Percentiles rank a stretch among this genome's conserved stretches.
These are phyloP conservation scores for Halophytophthora polymorphica DNA, from an alignment of 352 stramenopile genomes.

Conservation along the genomic window DNA sequence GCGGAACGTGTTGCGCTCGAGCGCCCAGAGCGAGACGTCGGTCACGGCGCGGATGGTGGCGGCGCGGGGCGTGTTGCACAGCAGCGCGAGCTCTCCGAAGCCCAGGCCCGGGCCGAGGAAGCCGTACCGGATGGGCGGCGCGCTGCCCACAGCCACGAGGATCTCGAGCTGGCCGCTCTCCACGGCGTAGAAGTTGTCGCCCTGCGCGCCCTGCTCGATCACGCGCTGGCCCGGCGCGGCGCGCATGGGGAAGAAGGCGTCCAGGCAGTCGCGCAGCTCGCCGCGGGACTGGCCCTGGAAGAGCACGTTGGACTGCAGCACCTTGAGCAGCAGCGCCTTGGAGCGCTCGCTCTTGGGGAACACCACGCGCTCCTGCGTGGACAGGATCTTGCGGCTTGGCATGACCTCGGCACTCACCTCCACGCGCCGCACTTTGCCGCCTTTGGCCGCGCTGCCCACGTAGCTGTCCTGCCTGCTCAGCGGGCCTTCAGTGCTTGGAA, in stretches of 20 bases:
- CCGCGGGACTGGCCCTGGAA: conserved; percentile 58
- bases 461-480: conserved; percentile 4
- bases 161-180: conserved; percentile 68
- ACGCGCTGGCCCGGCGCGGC: conserved; percentile 38
- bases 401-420: conserved; percentile 83
- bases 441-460: conserved; percentile 5
- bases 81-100: conserved; percentile 96
- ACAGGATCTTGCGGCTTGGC: conserved; percentile 61
- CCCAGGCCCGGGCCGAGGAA: conserved; percentile 57
- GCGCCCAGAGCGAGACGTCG: conserved; percentile 60
- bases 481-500: conserved; percentile 8
- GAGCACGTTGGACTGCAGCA: conserved; percentile 73
- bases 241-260: conserved; percentile 69
- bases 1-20: conserved; percentile 71
- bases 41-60: conserved; percentile 86
- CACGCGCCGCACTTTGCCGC: conserved; percentile 40
- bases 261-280: conserved; percentile 65
- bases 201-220: conserved; percentile 68
- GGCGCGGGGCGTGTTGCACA: conserved; percentile 95
- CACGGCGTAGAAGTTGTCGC: conserved; percentile 78
- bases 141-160: conserved; percentile 50
- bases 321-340: conserved; percentile 51
- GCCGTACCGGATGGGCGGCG: conserved; percentile 65
- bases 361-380: conserved; percentile 44
- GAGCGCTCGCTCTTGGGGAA: conserved; percentile 62